Evolutionary conservation across 2,329 filamentous ascomycete species (phyloP).

Genomic region (Pseudogymnoascus sp.): DNA sequence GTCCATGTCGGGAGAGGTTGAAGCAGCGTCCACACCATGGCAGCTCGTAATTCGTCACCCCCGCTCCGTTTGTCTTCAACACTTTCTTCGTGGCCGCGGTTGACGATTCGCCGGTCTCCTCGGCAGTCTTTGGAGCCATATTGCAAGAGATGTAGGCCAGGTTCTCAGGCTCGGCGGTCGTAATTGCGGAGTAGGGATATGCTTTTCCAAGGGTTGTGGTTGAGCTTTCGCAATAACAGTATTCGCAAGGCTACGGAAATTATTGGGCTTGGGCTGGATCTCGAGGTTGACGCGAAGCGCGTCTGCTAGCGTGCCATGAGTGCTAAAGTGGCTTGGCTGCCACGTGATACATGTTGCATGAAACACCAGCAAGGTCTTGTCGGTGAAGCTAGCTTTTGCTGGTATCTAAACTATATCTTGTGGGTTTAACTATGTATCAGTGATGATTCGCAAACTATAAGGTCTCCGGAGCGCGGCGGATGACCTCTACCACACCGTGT

Average conservation of each 20-base stretch:
- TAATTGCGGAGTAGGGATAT: background rate
- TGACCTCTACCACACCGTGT: background rate
- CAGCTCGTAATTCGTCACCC: constrained; percentile 58
- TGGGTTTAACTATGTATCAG: background rate
- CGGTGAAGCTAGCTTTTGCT: background rate
- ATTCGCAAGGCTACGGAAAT: background rate
- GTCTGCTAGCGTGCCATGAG: constrained; percentile 6
- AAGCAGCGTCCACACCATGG: constrained; percentile 52
- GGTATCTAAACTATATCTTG: background rate
- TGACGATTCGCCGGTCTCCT: constrained; percentile 49
- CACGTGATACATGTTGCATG: background rate
- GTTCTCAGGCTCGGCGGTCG: background rate
- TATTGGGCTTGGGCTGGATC: constrained; percentile 5
- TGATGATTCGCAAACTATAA: background rate
- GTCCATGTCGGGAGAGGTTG: constrained; percentile 18
- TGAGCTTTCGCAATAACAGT: background rate
- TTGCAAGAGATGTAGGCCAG: background rate
- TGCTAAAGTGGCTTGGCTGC: constrained; percentile 1
- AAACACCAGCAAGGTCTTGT: background rate
- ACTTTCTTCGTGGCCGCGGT: constrained; percentile 50
- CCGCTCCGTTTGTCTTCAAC: constrained; percentile 42
- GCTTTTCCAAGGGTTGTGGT: background rate
- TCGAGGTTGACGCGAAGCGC: constrained; percentile 9
- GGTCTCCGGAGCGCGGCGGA: background rate
- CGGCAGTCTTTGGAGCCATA: constrained; percentile 9